These are phyloP conservation scores for Metschnikowia colocasiae DNA, from an alignment of 805 yeast species.

Conservation along the genomic window DNA sequence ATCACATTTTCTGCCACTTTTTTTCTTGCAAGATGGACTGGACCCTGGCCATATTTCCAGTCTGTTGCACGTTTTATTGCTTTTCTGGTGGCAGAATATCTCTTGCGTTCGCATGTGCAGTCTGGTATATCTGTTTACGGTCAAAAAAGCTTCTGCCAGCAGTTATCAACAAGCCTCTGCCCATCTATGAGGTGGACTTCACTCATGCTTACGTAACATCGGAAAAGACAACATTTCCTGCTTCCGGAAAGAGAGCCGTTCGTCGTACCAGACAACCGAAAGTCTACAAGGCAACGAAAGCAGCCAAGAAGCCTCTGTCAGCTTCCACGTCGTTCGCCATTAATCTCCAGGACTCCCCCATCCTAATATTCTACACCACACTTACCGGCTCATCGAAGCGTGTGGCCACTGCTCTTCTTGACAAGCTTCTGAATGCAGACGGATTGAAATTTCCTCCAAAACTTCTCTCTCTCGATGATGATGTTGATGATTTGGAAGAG, in stretches of 20 bases:
- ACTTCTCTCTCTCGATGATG: slow-evolving; percentile 71
- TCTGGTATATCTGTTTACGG: slow-evolving; percentile 8
- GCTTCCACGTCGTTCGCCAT: slow-evolving; percentile 32
- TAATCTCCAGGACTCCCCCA: slow-evolving; percentile 49
- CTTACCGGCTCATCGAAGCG: slow-evolving; percentile 79
- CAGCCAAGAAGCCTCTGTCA: slow-evolving; percentile 31
- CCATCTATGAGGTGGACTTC: slow-evolving; percentile 41
- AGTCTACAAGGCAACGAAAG: slow-evolving; percentile 38
- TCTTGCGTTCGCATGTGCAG: slow-evolving; percentile 24
- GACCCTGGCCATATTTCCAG: slow-evolving; percentile 16
- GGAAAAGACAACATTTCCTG: slow-evolving; percentile 19
- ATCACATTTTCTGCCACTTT: slow-evolving; percentile 18
- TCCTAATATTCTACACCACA: slow-evolving; percentile 75
- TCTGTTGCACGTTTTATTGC: slow-evolving; percentile 29
- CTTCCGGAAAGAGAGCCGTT: slow-evolving; percentile 10
- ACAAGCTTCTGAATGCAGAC: slow-evolving; percentile 30
- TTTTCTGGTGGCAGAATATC: slow-evolving; percentile 44
- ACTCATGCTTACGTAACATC: slow-evolving; percentile 32
- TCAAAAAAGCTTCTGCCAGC: background rate
- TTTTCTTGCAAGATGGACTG: slow-evolving; percentile 15
- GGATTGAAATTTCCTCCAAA: slow-evolving; percentile 41
- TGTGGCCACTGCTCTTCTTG: slow-evolving; percentile 53
- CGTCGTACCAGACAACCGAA: slow-evolving; percentile 36
- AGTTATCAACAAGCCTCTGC: slow-evolving; percentile 23
- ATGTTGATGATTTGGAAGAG: slow-evolving; percentile 76